Base-by-base conservation (phyloP, 495 filamentous ascomycete genomes). In the Staphylotrichum longicolle region DNA sequence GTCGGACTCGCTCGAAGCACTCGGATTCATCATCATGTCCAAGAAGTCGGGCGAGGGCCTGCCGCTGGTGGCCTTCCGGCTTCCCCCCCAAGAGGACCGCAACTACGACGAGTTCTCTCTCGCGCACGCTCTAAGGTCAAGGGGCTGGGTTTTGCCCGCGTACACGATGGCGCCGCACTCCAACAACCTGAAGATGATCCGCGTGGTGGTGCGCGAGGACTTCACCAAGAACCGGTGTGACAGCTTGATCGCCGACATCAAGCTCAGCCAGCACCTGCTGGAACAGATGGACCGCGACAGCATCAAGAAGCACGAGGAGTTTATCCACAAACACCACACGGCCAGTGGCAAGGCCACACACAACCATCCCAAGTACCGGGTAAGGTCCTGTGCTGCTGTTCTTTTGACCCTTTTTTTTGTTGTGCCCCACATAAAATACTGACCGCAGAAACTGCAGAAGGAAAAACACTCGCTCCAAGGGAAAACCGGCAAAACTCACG, bases 161-260 rank as follows among this genome's bases (percentile, higher is more conserved):
- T 96, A 96, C 73, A 96, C 91, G 35, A 96, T 96, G 92, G 91
- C 92, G 11, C 92, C 92, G 12, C 78, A 94, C 66, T 88, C 87
- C 51, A 76, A 89, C 51, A 76, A 83, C 62, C 75, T 96, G 62
- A 90, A 93, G 82, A 81, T 96, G 80, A 87, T 96, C 80, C 85
- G 92, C 35, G 83, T 96, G 10, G 92, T 96, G 3, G 86, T 96
- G 20, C 84, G 92, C 48, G 92, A 95, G 75, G 92, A 96, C 73
- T 96, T 96, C 69, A 86, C 82, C 46, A 84, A 86, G 72, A 82
- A 79, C 63, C 82, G 91, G 44, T 92, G 88, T 68, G 89, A 95
- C 68, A 74, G 78, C 2, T 74, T 96, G 57, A 80, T 93, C 59
- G 64, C 72, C 11, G 91, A 96, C 68, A 83, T 96, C 72, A 88